Conservation (phyloP, 176 grass and related monocot species). For the Carex myosuroides region DNA sequence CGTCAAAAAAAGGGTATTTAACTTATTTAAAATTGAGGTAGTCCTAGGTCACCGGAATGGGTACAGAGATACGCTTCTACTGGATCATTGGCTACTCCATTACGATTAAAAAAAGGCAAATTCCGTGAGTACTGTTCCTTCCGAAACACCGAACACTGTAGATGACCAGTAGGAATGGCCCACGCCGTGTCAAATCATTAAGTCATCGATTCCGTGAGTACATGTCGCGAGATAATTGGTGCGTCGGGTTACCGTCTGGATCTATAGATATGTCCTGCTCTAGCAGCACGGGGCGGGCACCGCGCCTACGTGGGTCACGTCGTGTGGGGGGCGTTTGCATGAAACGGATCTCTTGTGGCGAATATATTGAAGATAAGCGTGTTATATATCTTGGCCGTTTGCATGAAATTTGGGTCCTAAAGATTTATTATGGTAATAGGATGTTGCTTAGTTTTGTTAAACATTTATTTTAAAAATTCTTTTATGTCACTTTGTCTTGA, state of each 20-base stretch:
- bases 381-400: neutral
- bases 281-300: conserved; percentile 1
- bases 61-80: conserved; percentile 11
- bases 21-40: neutral
- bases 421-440: neutral
- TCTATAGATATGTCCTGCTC: neutral
- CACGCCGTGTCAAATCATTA: conserved; percentile 9
- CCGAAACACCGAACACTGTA: neutral
- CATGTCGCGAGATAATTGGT: neutral
- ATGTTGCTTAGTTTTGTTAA: neutral
- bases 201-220: neutral
- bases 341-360: neutral
- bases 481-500: neutral
- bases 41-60: neutral
- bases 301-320: conserved; percentile 37
- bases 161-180: neutral
- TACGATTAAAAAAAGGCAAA: neutral
- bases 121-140: too few species aligned
- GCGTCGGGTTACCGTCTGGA: neutral
- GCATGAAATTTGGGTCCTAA: neutral
- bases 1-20: neutral
- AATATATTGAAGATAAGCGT: neutral
- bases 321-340: neutral
- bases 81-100: conserved; percentile 21
- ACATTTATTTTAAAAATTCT: neutral